Evolutionary conservation across 371 early-diverging fungal genomes (phyloP).

Genomic region (Ordospora pajunii): DNA sequence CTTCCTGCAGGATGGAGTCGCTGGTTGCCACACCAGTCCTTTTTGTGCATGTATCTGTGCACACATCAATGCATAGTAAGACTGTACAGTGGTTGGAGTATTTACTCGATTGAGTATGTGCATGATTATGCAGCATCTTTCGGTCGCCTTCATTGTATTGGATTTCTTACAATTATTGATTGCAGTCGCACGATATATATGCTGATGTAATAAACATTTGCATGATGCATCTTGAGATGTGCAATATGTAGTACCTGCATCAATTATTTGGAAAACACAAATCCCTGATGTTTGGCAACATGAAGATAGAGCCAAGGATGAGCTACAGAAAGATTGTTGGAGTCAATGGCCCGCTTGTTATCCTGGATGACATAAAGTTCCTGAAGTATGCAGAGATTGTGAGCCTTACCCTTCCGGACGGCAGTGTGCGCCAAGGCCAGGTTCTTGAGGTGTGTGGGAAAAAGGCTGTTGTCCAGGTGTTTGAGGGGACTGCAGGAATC

Average conservation of each 20-base stretch:
- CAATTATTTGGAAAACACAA: neutral
- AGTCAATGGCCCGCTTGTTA: constrained; percentile 97
- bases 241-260: neutral
- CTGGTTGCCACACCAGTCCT: constrained; percentile 3
- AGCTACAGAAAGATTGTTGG: constrained; percentile 95
- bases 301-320: constrained; percentile 42
- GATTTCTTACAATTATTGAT: too few relatives aligned
- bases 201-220: neutral
- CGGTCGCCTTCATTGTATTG: too few relatives aligned
- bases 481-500: constrained; percentile 95
- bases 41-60: neutral
- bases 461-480: constrained; percentile 95
- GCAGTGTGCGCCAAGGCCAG: constrained; percentile 85
- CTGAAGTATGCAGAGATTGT: constrained; percentile 97
- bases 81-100: too few relatives aligned
- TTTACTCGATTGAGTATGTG: too few relatives aligned
- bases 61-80: too few relatives aligned
- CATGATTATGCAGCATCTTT: too few relatives aligned
- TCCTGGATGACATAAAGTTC: constrained; percentile 88
- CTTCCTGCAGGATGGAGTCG: constrained; percentile 16
- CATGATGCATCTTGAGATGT: neutral
- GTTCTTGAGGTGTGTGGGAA: constrained; percentile 95
- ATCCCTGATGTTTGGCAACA: constrained; percentile 1
- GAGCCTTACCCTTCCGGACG: constrained; percentile 87
- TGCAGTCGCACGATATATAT: too few relatives aligned